Conservation (phyloP, 1,284 basidiomycete genomes). For the Rhodotorula mucilaginosa region DNA sequence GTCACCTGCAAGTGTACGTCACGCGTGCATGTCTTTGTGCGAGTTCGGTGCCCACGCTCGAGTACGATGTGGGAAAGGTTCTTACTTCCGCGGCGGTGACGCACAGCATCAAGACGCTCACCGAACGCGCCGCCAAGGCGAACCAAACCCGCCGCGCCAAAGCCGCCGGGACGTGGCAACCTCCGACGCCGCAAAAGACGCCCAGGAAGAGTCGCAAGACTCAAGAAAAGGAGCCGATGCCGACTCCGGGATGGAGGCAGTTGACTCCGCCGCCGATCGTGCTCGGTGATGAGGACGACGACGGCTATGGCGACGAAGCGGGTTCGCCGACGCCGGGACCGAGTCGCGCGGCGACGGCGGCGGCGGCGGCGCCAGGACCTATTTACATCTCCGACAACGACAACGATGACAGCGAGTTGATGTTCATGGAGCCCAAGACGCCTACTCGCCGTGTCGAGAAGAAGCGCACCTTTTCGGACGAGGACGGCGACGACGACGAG, state of each 20-base stretch:
- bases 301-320: background rate
- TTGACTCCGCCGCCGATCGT: background rate
- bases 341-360: background rate
- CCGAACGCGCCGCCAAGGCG: background rate
- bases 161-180: background rate
- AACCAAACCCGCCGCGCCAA: background rate
- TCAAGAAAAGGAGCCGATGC: background rate
- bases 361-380: too few relatives aligned
- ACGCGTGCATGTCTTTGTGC: too few relatives aligned
- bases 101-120: background rate
- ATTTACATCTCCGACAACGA: too few relatives aligned
- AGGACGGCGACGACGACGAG: too few relatives aligned
- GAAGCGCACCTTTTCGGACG: too few relatives aligned
- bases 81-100: too few relatives aligned
- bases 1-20: conserved; percentile 13
- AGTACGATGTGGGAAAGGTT: background rate
- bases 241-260: background rate
- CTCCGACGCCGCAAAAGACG: background rate
- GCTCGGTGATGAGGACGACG: background rate
- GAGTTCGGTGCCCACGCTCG: too few relatives aligned
- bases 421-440: too few relatives aligned
- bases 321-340: background rate
- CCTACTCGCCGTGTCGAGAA: too few relatives aligned
- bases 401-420: too few relatives aligned
- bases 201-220: background rate